Evolutionary conservation across 345 rosid genomes (phyloP).

Genomic region (Citrus mangshanensis): DNA sequence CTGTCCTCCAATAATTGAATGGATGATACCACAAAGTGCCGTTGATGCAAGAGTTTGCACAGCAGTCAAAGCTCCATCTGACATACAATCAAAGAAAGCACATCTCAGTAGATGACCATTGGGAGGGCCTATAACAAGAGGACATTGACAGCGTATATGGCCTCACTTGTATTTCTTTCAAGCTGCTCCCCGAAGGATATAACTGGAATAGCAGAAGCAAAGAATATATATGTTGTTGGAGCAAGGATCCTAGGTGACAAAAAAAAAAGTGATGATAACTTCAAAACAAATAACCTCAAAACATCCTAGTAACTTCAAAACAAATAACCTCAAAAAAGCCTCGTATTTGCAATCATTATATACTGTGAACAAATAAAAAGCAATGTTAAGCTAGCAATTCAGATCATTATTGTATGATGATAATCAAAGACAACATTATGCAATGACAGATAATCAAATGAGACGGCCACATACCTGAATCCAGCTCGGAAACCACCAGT

Average conservation of each 20-base stretch:
- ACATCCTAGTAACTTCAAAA: no score
- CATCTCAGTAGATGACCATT: conserved; percentile 3
- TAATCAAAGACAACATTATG: not conserved
- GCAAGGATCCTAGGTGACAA: conserved; percentile 57
- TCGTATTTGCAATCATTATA: not conserved
- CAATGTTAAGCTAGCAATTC: conserved; percentile 1
- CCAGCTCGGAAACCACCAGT: conserved; percentile 64
- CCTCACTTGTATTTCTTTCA: conserved; percentile 46
- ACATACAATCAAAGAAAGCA: conserved; percentile 5
- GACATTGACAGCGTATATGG: not conserved
- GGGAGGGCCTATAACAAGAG: conserved; percentile 1
- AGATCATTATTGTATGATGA: not conserved
- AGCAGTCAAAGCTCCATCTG: conserved; percentile 59
- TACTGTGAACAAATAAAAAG: not conserved
- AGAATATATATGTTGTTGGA: conserved; percentile 70
- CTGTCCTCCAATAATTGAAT: conserved; percentile 58
- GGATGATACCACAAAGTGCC: conserved; percentile 55
- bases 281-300: not conserved
- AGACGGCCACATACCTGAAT: conserved; percentile 45
- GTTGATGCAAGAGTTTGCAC: conserved; percentile 67
- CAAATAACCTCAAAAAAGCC: not conserved
- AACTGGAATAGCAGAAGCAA: conserved; percentile 64
- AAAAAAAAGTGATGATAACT: conserved; percentile 13
- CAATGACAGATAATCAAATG: not conserved
- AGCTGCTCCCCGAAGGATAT: conserved; percentile 66